Evolutionary conservation across 257 asterid genomes (phyloP).

Genomic region (Lithospermum erythrorhizon): DNA sequence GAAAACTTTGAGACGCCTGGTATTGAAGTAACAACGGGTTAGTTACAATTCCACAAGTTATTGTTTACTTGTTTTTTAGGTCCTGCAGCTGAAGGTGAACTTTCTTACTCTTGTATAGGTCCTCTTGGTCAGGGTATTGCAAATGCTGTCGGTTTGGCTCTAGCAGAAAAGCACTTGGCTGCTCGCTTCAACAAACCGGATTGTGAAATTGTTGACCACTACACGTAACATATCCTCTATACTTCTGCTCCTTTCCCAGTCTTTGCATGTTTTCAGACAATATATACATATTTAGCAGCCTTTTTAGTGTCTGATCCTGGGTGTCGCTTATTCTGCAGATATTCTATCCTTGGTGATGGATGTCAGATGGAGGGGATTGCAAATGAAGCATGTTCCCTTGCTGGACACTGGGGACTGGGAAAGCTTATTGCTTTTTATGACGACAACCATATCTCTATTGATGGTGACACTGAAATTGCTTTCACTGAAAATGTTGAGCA

Average conservation of each 20-base stretch:
- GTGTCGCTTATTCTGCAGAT: constrained; percentile 17
- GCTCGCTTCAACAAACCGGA: constrained; percentile 73
- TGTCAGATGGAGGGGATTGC: constrained; percentile 97
- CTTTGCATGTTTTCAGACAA: constrained; percentile 8
- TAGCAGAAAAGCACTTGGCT: constrained; percentile 75
- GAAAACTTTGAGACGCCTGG: constrained; percentile 79
- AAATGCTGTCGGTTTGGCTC: constrained; percentile 77
- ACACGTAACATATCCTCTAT: constrained; percentile 37
- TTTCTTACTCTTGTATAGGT: constrained; percentile 29
- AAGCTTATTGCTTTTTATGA: constrained; percentile 88
- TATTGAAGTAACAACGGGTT: constrained; percentile 72
- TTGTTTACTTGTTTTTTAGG: not conserved
- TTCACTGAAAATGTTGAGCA: constrained; percentile 71
- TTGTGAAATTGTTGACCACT: constrained; percentile 60
- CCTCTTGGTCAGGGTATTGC: constrained; percentile 90
- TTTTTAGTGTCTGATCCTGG: not conserved
- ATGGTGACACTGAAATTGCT: constrained; percentile 94
- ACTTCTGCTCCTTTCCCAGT: not conserved
- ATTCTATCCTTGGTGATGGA: constrained; percentile 63
- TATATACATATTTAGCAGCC: not conserved
- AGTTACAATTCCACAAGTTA: constrained; percentile 4
- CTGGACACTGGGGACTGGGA: constrained; percentile 98
- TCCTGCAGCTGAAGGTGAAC: constrained; percentile 8
- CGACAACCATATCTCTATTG: constrained; percentile 91
- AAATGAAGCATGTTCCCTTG: constrained; percentile 87